Evolutionary conservation across 1,139 yeast genomes (phyloP).

Genomic region (Lodderomyces parapsilosis): DNA sequence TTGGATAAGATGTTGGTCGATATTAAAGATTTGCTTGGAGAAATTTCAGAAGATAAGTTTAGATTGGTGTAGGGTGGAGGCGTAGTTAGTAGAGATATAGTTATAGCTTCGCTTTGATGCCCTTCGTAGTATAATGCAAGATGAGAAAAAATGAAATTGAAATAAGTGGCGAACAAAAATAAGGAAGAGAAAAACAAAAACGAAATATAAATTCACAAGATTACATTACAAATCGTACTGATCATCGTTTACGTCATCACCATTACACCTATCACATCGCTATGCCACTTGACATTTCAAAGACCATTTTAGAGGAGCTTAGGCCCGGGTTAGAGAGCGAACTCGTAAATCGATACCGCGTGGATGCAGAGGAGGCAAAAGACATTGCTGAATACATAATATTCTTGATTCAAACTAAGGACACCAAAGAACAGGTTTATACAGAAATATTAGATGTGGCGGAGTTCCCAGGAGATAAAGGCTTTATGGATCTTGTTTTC

Average conservation of each 20-base stretch:
- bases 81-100: too few relatives aligned
- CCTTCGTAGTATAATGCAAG: too few relatives aligned
- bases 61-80: constrained; percentile 30
- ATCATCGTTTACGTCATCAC: neutral
- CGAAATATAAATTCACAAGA: neutral
- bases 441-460: constrained; percentile 64
- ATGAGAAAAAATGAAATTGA: too few relatives aligned
- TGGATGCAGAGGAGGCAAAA: constrained; percentile 59
- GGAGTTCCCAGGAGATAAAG: constrained; percentile 58
- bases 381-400: constrained; percentile 82
- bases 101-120: too few relatives aligned
- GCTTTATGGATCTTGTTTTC: constrained; percentile 52
- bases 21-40: constrained; percentile 62
- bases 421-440: constrained; percentile 62
- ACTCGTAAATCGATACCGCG: constrained; percentile 31
- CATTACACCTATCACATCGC: constrained; percentile 1
- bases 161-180: neutral
- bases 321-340: constrained; percentile 37
- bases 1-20: constrained; percentile 55
- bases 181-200: neutral
- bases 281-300: constrained; percentile 22
- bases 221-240: neutral
- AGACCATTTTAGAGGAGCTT: neutral
- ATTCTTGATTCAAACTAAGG: constrained; percentile 69
- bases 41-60: constrained; percentile 56